phyloP scores from a whole-genome alignment of 108 stramenopile genomes.

The Cyclotella atomus region DNA sequence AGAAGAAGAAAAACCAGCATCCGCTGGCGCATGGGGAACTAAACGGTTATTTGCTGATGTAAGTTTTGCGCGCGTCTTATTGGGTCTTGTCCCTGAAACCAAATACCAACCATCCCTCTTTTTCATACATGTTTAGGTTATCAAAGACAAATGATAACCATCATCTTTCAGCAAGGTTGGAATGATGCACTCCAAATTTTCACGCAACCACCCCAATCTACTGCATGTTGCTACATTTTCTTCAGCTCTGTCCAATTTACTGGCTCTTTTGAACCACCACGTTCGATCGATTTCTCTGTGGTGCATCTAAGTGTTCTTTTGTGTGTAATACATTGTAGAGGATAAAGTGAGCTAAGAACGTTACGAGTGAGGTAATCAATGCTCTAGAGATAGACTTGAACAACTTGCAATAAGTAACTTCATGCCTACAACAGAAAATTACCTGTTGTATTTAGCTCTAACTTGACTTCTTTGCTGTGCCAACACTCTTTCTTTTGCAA shows the following conservation, averaged over 20 bases:
- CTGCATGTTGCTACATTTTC: too few relatives aligned
- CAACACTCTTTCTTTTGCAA: conserved; percentile 22
- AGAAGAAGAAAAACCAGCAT: conserved; percentile 8
- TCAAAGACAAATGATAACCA: conserved; percentile 20
- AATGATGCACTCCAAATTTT: too few relatives aligned
- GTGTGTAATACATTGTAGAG: too few relatives aligned
- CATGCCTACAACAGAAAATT: background rate
- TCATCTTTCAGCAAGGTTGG: background rate
- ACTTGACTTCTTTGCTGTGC: conserved; percentile 13
- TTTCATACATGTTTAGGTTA: conserved; percentile 4
- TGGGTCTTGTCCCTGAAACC: background rate
- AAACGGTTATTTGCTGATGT: conserved; percentile 50
- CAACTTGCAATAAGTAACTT: too few relatives aligned
- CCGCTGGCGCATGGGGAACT: conserved; percentile 37
- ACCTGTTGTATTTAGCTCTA: background rate
- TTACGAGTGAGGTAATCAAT: too few relatives aligned
- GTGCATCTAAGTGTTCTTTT: too few relatives aligned
- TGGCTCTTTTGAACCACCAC: too few relatives aligned
- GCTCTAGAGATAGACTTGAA: too few relatives aligned
- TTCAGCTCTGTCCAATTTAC: too few relatives aligned
- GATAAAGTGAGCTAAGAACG: too few relatives aligned
- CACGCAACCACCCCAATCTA: too few relatives aligned
- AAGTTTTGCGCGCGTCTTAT: background rate
- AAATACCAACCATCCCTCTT: background rate
- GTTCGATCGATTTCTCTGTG: too few relatives aligned